Evolutionary conservation across 1,284 basidiomycete genomes (phyloP).

Genomic region (Ceratobasidium sp.): DNA sequence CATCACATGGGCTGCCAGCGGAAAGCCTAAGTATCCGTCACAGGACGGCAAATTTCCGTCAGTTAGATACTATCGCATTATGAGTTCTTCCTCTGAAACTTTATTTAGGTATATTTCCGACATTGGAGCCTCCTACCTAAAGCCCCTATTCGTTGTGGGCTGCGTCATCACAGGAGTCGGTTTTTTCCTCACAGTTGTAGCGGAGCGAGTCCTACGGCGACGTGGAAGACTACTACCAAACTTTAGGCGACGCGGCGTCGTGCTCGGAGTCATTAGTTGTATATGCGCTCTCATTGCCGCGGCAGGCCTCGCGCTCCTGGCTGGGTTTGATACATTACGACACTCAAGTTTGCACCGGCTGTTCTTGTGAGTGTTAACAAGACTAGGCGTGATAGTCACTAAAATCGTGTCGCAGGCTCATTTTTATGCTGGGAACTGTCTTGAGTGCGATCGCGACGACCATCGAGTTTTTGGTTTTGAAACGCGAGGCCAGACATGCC

Average conservation of each 20-base stretch:
- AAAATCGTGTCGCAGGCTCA: conserved; percentile 46
- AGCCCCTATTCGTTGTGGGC: conserved; percentile 72
- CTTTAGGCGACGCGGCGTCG: conserved; percentile 62
- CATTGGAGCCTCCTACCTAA: conserved; percentile 69
- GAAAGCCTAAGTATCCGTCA: conserved; percentile 58
- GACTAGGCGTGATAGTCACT: neutral
- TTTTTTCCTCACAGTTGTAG: conserved; percentile 63
- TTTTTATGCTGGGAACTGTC: conserved; percentile 68
- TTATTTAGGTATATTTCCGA: conserved; percentile 63
- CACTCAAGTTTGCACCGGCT: conserved; percentile 58
- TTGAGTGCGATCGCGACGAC: conserved; percentile 74
- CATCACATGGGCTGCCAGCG: conserved; percentile 64
- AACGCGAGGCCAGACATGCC: conserved; percentile 30
- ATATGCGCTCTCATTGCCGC: conserved; percentile 66
- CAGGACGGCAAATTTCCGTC: conserved; percentile 63
- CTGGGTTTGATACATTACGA: conserved; percentile 69
- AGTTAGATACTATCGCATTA: conserved; percentile 13
- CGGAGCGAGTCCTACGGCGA: conserved; percentile 69
- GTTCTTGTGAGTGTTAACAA: conserved; percentile 53
- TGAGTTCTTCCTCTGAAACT: neutral
- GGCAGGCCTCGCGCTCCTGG: conserved; percentile 58
- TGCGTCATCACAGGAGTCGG: conserved; percentile 64
- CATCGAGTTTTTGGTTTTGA: conserved; percentile 57
- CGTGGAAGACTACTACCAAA: conserved; percentile 64
- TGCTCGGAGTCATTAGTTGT: conserved; percentile 63